Evolutionary conservation across 164 flowering plant species (phyloP).

Genomic region (Malania oleifera): DNA sequence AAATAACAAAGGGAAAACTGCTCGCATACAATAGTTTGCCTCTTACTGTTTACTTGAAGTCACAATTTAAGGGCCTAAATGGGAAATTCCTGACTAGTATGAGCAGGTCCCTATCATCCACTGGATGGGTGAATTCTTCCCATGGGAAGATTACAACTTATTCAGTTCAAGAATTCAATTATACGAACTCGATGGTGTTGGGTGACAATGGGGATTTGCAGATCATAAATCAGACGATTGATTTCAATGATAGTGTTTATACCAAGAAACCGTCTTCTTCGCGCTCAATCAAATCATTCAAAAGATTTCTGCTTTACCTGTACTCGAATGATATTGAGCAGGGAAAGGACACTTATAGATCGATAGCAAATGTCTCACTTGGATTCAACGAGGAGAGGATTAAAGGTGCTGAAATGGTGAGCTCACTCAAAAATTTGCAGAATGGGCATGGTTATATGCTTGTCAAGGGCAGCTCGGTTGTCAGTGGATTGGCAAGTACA

Average conservation of each 20-base stretch:
- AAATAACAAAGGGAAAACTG: conserved; percentile 43
- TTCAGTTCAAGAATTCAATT: conserved; percentile 41
- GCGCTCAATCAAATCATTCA: conserved; percentile 19
- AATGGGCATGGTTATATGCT: conserved; percentile 52
- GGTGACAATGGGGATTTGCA: conserved; percentile 54
- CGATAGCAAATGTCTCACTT: conserved; percentile 41
- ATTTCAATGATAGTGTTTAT: conserved; percentile 31
- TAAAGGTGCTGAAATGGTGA: background rate
- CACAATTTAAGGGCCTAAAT: conserved; percentile 49
- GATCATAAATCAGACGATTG: conserved; percentile 58
- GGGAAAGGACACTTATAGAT: conserved; percentile 30
- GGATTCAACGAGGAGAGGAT: conserved; percentile 41
- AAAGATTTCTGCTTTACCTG: conserved; percentile 35
- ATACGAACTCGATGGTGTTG: conserved; percentile 47
- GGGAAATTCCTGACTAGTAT: conserved; percentile 52
- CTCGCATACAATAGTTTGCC: conserved; percentile 23
- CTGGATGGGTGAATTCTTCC: conserved; percentile 81
- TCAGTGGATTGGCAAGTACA: conserved; percentile 57
- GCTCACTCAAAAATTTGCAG: conserved; percentile 52
- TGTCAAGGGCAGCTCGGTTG: conserved; percentile 52
- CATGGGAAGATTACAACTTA: conserved; percentile 52
- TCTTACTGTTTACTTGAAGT: conserved; percentile 17
- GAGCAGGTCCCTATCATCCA: conserved; percentile 34
- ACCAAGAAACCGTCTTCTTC: conserved; percentile 23
- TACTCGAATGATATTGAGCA: conserved; percentile 33